Base-by-base conservation (phyloP, 345 rosid species). In the Hypericum androsaemum region DNA sequence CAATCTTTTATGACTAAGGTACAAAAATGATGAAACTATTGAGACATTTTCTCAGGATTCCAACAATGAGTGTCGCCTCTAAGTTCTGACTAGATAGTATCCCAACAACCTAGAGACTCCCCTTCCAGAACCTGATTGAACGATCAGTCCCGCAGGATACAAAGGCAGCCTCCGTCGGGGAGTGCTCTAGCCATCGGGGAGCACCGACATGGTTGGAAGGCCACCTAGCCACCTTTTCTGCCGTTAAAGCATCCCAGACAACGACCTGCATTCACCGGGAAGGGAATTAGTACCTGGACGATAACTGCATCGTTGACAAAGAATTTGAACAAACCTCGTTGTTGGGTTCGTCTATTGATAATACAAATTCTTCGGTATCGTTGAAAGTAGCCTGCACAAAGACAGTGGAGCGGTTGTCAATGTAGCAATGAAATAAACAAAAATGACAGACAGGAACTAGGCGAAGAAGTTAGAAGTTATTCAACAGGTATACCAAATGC, bases 101-200 rank as follows among this genome's bases (percentile, higher is more conserved):
- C 41, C 48, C 39, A 38, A 12, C 41, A 13, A 41, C 60, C 61
- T 63, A 76, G 7, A 39, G 54, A 59, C 14, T 57, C 58, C 73
- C 81, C 70, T 75, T 81, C 87, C 87, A 81, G 54, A 64, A 81
- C 40, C 81, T 71, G 46, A 78, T 62, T 0, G 88, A 78, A 63
- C 88, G 54, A 59, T 81, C 88, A 14, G 71, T 78, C 39, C 88
- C 88, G 11, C 83, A 78, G 39, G 83, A 60, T 51, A 81, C 46
- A 48, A 81, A 78, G 17, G 83, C 73, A n/a, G 78, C 76, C 68
- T 84, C 96, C 3, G 52, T 60, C 5, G 96, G 88, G 0, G 94
- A 84, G 70, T 82, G 90, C 48, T 82, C 94, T 1, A 88, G 75
- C 94, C 90, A 88, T 3, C 88, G 80, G 0, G 96, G 86, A n/a